Evolutionary conservation across 176 grass and related monocot species (phyloP).

Genomic region (Carex kokanica): DNA sequence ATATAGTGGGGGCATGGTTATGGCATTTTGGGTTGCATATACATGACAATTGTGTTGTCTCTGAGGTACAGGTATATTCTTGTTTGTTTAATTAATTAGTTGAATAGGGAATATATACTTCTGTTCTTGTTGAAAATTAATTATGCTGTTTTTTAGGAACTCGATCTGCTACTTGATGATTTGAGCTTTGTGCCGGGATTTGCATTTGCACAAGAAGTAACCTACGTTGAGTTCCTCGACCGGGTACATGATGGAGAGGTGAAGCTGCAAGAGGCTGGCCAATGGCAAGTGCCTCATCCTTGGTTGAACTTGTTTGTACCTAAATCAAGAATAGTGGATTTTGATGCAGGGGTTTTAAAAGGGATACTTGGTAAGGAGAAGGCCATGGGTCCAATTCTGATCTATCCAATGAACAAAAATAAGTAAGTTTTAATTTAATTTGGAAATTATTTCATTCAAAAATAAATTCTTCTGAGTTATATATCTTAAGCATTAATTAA

Average conservation of each 20-base stretch:
- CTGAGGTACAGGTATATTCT: background rate
- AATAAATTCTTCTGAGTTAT: background rate
- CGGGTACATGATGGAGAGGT: constrained; percentile 49
- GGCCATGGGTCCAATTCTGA: constrained; percentile 48
- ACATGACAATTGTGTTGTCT: background rate
- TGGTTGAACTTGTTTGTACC: constrained; percentile 82
- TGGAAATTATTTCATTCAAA: background rate
- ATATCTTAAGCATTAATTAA: background rate
- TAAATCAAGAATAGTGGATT: constrained; percentile 53
- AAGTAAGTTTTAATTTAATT: constrained; percentile 32
- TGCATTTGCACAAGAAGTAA: constrained; percentile 43
- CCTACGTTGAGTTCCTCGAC: constrained; percentile 54
- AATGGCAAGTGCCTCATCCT: constrained; percentile 68
- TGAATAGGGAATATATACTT: background rate
- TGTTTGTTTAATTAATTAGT: background rate
- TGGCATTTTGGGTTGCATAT: too few relatives aligned
- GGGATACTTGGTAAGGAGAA: constrained; percentile 40
- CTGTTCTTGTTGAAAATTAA: background rate
- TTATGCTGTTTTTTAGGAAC: constrained; percentile 17
- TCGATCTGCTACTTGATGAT: constrained; percentile 38
- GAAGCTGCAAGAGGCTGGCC: constrained; percentile 38
- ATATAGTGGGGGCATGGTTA: background rate
- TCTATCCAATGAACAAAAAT: constrained; percentile 75
- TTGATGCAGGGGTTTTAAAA: constrained; percentile 54
- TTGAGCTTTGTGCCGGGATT: constrained; percentile 41